A percentile compares a stretch with the other conserved stretches of the same genome.
phyloP scores from a whole-genome alignment of 352 stramenopile species.

The Peronosclerospora sorghi region DNA sequence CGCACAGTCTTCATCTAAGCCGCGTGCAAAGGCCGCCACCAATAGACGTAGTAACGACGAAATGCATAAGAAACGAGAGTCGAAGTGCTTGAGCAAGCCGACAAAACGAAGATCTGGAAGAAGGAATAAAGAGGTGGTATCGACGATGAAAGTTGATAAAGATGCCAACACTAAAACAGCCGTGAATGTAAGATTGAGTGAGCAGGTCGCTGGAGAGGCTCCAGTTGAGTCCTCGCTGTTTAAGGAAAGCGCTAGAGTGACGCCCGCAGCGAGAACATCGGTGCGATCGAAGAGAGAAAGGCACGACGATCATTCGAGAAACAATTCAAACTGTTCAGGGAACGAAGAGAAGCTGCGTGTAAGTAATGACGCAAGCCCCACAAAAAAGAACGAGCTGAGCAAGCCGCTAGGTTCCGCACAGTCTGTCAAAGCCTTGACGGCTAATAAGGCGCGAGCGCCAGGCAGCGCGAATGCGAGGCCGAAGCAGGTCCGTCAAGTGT shows the following conservation, averaged over 20 bases:
- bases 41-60: conserved; percentile 1
- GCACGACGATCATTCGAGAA: neutral
- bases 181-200: neutral
- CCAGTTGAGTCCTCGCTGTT: conserved; percentile 4
- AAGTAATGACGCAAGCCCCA: neutral
- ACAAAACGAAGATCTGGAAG: neutral
- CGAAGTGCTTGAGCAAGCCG: conserved; percentile 1
- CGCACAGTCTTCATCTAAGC: conserved; percentile 1
- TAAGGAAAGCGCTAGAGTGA: conserved; percentile 8
- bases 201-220: conserved; percentile 18
- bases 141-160: neutral
- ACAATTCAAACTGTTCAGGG: neutral
- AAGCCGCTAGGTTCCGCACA: neutral
- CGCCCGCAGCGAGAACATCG: neutral
- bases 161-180: neutral
- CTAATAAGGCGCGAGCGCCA: neutral
- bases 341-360: conserved; percentile 3
- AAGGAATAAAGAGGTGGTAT: conserved; percentile 3
- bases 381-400: conserved; percentile 1
- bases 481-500: conserved; percentile 21
- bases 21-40: neutral
- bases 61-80: conserved; percentile 4
- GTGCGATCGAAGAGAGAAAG: conserved; percentile 1
- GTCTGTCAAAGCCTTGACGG: neutral
- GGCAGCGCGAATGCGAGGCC: conserved; percentile 1